Evolutionary conservation across 768 basidiomycete genomes (phyloP), one percentile per base, ranked within the genome.

Genomic region (Pleurotus ostreatus): DNA sequence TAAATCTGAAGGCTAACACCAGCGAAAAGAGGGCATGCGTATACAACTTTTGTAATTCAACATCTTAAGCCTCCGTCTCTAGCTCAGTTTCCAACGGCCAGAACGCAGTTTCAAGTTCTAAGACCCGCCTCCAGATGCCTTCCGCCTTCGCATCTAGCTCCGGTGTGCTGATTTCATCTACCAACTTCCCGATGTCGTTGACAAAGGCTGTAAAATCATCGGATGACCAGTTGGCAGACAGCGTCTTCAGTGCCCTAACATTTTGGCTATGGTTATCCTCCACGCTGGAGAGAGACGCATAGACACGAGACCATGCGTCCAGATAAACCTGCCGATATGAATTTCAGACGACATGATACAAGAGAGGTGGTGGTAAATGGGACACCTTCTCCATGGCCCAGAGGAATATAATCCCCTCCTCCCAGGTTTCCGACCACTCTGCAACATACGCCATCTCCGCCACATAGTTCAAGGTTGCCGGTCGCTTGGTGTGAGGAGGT

Each of bases 331-430:
- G 46, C 40, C 8, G 8, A 18, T 40, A 8, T 20, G 20, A 20
- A 5, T 52, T 6, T 13, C 12, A 16, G 16, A 22, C 11, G n/a
- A 16, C 15, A 16, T 22, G 15, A 44, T 5, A 44, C 12, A 44
- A 7, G 20, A 44, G 15, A 25, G 23, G 16, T 41, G 40, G 1
- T 5, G n/a, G 15, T 44, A n/a, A 44, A 44, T 34, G 11, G 30
- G 2, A 13, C 3, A 88, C 88, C 72, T 80, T 78, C 66, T 90
- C 89, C 88, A 90, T 90, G 0, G 85, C 85, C 88, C 88, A 90
- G 12, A 92, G 69, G 59, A 91, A 84, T 1, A 90, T 72, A 18
- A 92, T 68, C 0, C 84, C 85, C 41, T 91, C 88, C 48, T 80
- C 78, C 16, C 88, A 60, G 0, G 70, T 72, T 22, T n/a, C 51